Conservation (phyloP, 1,139 yeast genomes). For the Hanseniaspora uvarum region DNA sequence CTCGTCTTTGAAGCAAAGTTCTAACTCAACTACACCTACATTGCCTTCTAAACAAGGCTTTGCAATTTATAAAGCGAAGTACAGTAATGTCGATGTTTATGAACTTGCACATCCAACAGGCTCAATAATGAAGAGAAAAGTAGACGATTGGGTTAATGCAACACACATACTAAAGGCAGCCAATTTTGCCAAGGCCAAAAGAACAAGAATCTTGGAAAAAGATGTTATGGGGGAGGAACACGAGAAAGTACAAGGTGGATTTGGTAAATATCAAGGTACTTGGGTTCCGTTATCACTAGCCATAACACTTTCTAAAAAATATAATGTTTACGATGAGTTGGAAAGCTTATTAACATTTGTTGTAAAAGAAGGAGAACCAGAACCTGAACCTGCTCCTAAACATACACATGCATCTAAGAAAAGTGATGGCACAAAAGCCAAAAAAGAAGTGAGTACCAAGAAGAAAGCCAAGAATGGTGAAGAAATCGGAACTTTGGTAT, state of each 20-base stretch:
- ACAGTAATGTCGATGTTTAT: slow-evolving; percentile 79
- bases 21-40: background rate
- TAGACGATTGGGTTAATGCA: slow-evolving; percentile 96
- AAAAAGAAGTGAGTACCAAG: slow-evolving; percentile 3
- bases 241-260: slow-evolving; percentile 95
- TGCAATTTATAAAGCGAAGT: slow-evolving; percentile 63
- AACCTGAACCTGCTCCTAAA: slow-evolving; percentile 78
- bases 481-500: background rate
- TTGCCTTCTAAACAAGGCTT: slow-evolving; percentile 1
- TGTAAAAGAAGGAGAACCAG: slow-evolving; percentile 47
- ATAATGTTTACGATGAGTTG: slow-evolving; percentile 57
- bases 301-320: slow-evolving; percentile 49
- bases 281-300: slow-evolving; percentile 81
- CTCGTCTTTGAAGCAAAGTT: background rate
- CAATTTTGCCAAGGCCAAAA: slow-evolving; percentile 83
- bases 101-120: slow-evolving; percentile 73
- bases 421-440: slow-evolving; percentile 18
- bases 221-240: slow-evolving; percentile 81
- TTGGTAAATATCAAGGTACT: slow-evolving; percentile 94
- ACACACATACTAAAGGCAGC: slow-evolving; percentile 93
- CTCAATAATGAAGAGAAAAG: slow-evolving; percentile 85
- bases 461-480: background rate
- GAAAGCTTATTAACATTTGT: slow-evolving; percentile 58
- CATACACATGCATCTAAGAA: slow-evolving; percentile 55
- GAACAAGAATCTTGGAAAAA: slow-evolving; percentile 83